phyloP scores from a whole-genome alignment of 73 alveolate genomes.

The Durusdinium trenchii region DNA sequence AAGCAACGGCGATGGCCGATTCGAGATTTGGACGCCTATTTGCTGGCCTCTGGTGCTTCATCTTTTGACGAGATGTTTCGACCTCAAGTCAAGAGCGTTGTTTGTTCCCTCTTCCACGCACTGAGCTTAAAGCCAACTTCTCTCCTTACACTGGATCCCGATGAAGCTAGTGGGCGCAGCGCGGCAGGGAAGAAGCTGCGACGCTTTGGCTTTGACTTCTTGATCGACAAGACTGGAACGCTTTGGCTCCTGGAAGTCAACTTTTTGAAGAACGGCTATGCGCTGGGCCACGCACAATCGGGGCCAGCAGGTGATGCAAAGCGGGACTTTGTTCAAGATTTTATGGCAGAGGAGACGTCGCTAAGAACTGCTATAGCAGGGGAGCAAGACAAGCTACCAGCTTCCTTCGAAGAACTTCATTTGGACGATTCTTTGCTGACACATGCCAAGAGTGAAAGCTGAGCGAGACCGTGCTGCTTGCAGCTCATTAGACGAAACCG shows the following conservation, averaged over 20 bases:
- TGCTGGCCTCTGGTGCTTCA: neutral
- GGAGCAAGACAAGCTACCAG: neutral
- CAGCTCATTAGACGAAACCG: too few relatives aligned
- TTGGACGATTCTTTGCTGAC: too few relatives aligned
- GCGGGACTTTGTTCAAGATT: constrained; percentile 63
- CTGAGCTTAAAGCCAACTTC: constrained; percentile 17
- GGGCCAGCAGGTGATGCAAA: constrained; percentile 82
- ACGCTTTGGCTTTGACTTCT: constrained; percentile 68
- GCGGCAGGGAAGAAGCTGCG: constrained; percentile 80
- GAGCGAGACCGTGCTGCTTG: too few relatives aligned
- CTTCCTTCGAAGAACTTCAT: constrained; percentile 18
- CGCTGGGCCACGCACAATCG: constrained; percentile 78
- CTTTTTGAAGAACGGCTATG: constrained; percentile 79
- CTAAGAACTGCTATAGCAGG: constrained; percentile 58
- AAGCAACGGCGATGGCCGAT: constrained; percentile 85
- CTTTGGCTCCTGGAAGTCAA: constrained; percentile 83
- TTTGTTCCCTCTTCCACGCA: constrained; percentile 25
- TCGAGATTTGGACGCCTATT: constrained; percentile 7
- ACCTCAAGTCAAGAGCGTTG: constrained; percentile 31
- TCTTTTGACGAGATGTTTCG: constrained; percentile 28
- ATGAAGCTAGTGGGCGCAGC: constrained; percentile 46
- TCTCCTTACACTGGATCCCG: constrained; percentile 51
- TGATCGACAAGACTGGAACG: constrained; percentile 5
- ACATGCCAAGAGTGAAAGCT: too few relatives aligned
- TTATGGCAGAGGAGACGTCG: constrained; percentile 35